Evolutionary conservation across 768 basidiomycete species (phyloP).

Genomic region (Tulasnella sp.): DNA sequence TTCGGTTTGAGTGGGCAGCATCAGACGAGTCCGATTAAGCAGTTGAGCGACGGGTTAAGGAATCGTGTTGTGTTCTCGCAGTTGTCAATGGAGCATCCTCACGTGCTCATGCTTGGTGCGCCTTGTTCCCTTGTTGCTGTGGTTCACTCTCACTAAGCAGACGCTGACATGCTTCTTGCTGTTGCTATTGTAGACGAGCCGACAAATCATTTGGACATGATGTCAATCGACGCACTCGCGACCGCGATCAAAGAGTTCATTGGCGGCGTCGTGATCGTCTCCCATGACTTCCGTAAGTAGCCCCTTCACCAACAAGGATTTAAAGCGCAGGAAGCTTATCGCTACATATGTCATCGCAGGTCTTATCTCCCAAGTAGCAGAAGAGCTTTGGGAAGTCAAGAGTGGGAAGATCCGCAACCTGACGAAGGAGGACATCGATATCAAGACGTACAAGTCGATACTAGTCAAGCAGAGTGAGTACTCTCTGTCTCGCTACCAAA

Average conservation of each 20-base stretch:
- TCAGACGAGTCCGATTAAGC: slow-evolving; percentile 87
- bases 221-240: slow-evolving; percentile 93
- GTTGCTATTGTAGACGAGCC: slow-evolving; percentile 67
- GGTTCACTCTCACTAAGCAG: slow-evolving; percentile 17
- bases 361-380: slow-evolving; percentile 93
- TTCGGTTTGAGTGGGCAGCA: slow-evolving; percentile 92
- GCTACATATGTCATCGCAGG: slow-evolving; percentile 33
- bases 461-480: slow-evolving; percentile 66
- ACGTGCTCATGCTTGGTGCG: slow-evolving; percentile 75
- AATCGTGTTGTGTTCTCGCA: slow-evolving; percentile 98
- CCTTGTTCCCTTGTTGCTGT: slow-evolving; percentile 17
- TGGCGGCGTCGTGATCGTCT: slow-evolving; percentile 98
- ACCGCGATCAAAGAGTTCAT: slow-evolving; percentile 92
- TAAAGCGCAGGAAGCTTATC: background rate
- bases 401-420: slow-evolving; percentile 87
- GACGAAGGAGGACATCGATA: slow-evolving; percentile 69
- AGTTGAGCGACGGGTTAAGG: slow-evolving; percentile 89
- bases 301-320: background rate
- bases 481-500: slow-evolving; percentile 1
- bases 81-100: slow-evolving; percentile 94
- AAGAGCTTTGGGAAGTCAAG: slow-evolving; percentile 98
- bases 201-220: slow-evolving; percentile 97
- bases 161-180: slow-evolving; percentile 12
- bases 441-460: slow-evolving; percentile 86
- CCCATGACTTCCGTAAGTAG: slow-evolving; percentile 92